Percentiles rank a stretch among this genome's conserved stretches.
These are phyloP conservation scores for Solanum pinnatisectum DNA, from an alignment of 257 asterid species.

Conservation along the genomic window DNA sequence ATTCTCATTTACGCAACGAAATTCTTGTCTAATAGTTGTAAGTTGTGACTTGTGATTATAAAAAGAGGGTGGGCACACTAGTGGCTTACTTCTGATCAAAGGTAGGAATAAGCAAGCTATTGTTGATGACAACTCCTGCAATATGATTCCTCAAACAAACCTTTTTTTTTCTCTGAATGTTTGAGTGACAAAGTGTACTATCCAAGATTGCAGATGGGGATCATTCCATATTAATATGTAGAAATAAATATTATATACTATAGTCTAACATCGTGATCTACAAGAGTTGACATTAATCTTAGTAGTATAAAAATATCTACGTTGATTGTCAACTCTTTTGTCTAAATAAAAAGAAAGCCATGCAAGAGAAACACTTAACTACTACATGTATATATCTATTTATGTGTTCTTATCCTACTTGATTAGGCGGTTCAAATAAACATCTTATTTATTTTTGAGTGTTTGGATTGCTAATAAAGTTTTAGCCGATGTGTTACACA, in stretches of 20 bases:
- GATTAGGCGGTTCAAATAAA: not conserved
- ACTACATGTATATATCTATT: no score
- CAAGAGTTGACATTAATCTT: not conserved
- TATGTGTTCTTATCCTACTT: not conserved
- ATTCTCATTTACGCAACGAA: not conserved
- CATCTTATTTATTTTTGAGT: not conserved
- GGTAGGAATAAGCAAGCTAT: constrained; percentile 5
- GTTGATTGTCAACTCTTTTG: not conserved
- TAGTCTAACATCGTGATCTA: not conserved
- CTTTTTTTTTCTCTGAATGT: not conserved
- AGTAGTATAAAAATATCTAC: not conserved
- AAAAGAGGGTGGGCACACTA: not conserved
- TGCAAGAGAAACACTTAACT: not conserved
- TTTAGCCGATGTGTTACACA: not conserved
- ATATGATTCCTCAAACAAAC: not conserved
- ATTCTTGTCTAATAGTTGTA: no score
- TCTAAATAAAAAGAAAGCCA: not conserved
- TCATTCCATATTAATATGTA: not conserved
- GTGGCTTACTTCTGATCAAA: constrained; percentile 17
- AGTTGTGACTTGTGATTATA: not conserved
- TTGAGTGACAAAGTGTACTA: not conserved
- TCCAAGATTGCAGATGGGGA: not conserved
- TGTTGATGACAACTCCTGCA: not conserved
- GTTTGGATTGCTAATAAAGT: not conserved
- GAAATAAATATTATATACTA: not conserved